A percentile compares a stretch with the other conserved stretches of the same genome.
phyloP scores from a whole-genome alignment of 2,329 filamentous ascomycete species.

The Botrytis fragariae region DNA sequence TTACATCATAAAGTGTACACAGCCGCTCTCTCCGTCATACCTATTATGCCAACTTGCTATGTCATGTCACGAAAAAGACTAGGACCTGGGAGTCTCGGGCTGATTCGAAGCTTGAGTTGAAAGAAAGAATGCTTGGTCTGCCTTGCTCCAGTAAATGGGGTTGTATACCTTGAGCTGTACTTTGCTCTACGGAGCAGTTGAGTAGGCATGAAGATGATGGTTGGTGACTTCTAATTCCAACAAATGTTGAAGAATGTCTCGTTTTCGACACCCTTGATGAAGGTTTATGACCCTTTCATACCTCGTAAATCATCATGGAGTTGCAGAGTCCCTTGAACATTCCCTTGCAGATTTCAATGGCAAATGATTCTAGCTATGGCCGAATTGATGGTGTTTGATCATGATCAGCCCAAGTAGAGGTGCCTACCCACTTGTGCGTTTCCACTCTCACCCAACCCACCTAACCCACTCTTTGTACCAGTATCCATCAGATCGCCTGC shows the following conservation, averaged over 20 bases:
- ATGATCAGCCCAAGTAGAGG: slow-evolving; percentile 5
- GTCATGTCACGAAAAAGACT: background rate
- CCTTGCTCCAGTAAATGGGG: slow-evolving; percentile 15
- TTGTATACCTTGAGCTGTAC: background rate
- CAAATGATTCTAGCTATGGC: background rate
- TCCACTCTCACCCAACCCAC: slow-evolving; percentile 2
- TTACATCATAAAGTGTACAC: slow-evolving; percentile 7
- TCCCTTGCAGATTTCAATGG: background rate
- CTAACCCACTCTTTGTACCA: background rate
- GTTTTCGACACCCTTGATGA: background rate
- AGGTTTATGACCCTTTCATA: background rate
- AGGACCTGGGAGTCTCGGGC: background rate
- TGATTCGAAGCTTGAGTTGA: slow-evolving; percentile 4
- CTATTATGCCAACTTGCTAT: background rate
- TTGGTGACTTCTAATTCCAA: background rate
- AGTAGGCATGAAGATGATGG: background rate
- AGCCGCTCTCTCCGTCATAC: slow-evolving; percentile 7
- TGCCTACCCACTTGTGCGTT: background rate
- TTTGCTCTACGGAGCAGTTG: background rate
- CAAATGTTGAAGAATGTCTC: background rate
- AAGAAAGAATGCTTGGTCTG: slow-evolving; percentile 10
- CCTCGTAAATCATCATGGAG: background rate
- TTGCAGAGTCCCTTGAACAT: background rate
- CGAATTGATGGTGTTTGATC: background rate
- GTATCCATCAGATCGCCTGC: slow-evolving; percentile 1